Conservation (phyloP, 345 rosid genomes). For the Hirschfeldia incana region DNA sequence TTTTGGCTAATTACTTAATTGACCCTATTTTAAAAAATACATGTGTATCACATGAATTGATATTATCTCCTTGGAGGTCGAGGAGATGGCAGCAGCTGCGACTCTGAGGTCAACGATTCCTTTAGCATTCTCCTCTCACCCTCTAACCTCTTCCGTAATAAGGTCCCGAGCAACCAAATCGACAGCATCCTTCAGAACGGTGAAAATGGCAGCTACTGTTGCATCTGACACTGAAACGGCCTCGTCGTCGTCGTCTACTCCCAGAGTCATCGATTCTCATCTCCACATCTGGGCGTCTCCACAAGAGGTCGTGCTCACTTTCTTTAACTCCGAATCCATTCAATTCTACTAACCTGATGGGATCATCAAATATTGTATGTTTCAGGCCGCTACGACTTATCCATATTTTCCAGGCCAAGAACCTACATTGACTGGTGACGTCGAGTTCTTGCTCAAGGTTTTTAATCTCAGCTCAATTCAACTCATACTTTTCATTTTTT, state of each 20-base stretch:
- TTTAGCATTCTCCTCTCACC: constrained; percentile 1
- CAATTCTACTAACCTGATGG: not conserved
- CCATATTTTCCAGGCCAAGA: constrained; percentile 94
- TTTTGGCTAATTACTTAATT: not conserved
- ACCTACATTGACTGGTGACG: constrained; percentile 76
- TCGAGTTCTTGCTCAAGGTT: constrained; percentile 87
- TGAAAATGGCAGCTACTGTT: constrained; percentile 55
- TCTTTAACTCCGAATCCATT: not conserved
- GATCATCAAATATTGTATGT: not conserved
- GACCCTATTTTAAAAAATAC: not conserved
- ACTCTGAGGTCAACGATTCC: constrained; percentile 26
- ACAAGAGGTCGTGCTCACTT: constrained; percentile 55
- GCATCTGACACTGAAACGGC: constrained; percentile 35
- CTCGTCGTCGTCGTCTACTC: constrained; percentile 28
- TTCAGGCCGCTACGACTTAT: constrained; percentile 62
- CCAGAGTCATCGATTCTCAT: constrained; percentile 77
- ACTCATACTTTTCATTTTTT: not conserved
- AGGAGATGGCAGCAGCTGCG: constrained; percentile 27
- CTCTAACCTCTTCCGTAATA: constrained; percentile 4
- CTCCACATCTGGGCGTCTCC: constrained; percentile 96
- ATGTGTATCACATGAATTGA: not conserved
- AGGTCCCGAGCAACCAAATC: constrained; percentile 22
- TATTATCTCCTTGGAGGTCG: not conserved
- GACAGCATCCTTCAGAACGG: constrained; percentile 31
- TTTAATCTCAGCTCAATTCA: not conserved